Evolutionary conservation across 202 grass and related monocot species (phyloP).

Genomic region (Schoenoplectus tabernaemontani): DNA sequence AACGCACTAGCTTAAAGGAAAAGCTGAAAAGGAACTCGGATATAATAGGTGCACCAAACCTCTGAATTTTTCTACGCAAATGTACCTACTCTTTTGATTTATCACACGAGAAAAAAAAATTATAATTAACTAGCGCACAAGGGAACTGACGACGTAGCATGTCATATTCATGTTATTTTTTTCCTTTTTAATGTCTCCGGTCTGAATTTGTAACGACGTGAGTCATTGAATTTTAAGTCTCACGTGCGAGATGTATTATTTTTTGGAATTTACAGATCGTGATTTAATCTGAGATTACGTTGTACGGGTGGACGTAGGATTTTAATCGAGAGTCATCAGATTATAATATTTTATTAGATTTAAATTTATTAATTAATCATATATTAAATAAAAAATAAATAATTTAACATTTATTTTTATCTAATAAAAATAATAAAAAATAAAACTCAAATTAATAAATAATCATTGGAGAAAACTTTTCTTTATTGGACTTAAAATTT

Average conservation of each 20-base stretch:
- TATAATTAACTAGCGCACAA: no score
- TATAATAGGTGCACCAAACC: background rate
- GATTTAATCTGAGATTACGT: background rate
- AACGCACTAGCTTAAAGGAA: background rate
- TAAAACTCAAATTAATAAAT: no score
- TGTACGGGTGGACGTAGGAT: no score
- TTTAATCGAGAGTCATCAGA: no score
- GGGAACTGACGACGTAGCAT: no score
- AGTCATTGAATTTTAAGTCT: background rate
- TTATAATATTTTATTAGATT: background rate
- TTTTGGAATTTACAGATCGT: background rate
- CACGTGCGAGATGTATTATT: background rate
- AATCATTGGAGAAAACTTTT: no score
- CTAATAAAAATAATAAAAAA: no score
- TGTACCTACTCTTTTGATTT: background rate
- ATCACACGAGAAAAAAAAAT: background rate
- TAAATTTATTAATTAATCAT: no score
- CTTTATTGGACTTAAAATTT: no score
- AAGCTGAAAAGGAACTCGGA: no score
- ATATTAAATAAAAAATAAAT: no score
- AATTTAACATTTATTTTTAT: no score
- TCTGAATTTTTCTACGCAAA: background rate
- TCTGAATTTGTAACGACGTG: background rate
- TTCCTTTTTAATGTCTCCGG: background rate
- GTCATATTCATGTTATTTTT: background rate